A percentile compares a stretch with the other conserved stretches of the same genome.
These are phyloP conservation scores for Fraxinus sp. DNA, from an alignment of 305 asterid species.

Conservation along the genomic window DNA sequence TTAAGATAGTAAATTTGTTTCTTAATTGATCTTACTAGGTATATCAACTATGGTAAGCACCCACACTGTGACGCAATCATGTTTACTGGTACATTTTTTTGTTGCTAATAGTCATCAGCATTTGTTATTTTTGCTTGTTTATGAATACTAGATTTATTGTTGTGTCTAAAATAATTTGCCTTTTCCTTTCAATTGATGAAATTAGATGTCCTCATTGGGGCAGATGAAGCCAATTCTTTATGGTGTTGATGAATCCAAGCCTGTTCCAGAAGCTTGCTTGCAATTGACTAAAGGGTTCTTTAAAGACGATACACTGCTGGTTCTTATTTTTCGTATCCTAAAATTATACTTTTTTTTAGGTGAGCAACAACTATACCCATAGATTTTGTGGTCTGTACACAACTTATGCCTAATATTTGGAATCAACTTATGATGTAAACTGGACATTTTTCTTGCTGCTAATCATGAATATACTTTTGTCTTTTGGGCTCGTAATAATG, in stretches of 20 bases:
- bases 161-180: not conserved
- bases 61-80: not conserved
- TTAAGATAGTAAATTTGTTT: too few relatives aligned
- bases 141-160: not conserved
- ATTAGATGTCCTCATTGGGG: slow-evolving; percentile 47
- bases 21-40: too few relatives aligned
- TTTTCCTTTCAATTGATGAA: slow-evolving; percentile 56
- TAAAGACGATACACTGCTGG: slow-evolving; percentile 53
- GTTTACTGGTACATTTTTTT: too few relatives aligned
- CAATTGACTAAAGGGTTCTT: slow-evolving; percentile 76
- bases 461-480: slow-evolving; percentile 7
- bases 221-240: slow-evolving; percentile 67
- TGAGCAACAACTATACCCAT: slow-evolving; percentile 12
- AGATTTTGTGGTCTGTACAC: too few relatives aligned
- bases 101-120: not conserved
- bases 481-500: slow-evolving; percentile 75
- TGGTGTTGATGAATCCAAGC: slow-evolving; percentile 70
- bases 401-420: not conserved
- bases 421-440: not conserved
- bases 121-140: too few relatives aligned
- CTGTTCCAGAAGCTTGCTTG: slow-evolving; percentile 66
- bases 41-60: too few relatives aligned
- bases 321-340: slow-evolving; percentile 68
- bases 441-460: not conserved
- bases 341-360: slow-evolving; percentile 65